Evolutionary conservation across 169 alveolate species (phyloP).

Genomic region (Eimeria brunetti): DNA sequence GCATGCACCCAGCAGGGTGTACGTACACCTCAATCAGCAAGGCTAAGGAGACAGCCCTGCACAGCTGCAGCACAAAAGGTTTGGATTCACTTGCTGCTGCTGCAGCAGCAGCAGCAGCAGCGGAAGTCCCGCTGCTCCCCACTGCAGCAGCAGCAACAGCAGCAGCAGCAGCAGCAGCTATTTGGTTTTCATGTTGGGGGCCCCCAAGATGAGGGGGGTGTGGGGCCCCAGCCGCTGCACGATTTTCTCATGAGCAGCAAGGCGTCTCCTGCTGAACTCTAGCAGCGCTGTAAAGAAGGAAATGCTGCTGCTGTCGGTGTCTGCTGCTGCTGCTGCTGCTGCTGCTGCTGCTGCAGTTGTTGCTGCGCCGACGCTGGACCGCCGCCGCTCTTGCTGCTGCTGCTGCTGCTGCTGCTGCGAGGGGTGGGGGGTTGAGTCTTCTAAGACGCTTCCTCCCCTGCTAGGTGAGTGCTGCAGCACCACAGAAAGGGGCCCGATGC

Average conservation of each 20-base stretch:
- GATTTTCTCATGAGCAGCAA: not conserved
- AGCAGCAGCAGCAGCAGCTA: not conserved
- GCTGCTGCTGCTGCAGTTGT: not conserved
- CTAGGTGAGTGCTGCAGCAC: constrained; percentile 65
- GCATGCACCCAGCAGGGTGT: not conserved
- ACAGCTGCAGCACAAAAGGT: not conserved
- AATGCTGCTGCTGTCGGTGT: not conserved
- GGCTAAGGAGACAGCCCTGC: too few species aligned
- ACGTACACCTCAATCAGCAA: not conserved
- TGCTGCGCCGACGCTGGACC: constrained; percentile 50
- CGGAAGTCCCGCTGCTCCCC: not conserved
- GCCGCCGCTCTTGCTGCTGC: constrained; percentile 55
- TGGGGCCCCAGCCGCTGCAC: constrained; percentile 41
- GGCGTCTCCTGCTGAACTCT: constrained; percentile 28
- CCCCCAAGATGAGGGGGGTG: not conserved
- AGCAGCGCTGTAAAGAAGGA: constrained; percentile 49
- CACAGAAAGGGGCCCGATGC: constrained; percentile 25
- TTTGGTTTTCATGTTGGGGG: not conserved
- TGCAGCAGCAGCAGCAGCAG: too few species aligned
- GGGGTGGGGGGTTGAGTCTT: constrained; percentile 2
- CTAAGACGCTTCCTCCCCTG: constrained; percentile 38
- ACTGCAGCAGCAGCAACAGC: not conserved
- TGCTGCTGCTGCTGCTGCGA: constrained; percentile 53
- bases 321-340: constrained; percentile 3
- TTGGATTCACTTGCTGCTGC: not conserved